These are phyloP conservation scores for Beauveria sp. DNA, from an alignment of 2,329 filamentous ascomycete genomes.

Conservation along the genomic window DNA sequence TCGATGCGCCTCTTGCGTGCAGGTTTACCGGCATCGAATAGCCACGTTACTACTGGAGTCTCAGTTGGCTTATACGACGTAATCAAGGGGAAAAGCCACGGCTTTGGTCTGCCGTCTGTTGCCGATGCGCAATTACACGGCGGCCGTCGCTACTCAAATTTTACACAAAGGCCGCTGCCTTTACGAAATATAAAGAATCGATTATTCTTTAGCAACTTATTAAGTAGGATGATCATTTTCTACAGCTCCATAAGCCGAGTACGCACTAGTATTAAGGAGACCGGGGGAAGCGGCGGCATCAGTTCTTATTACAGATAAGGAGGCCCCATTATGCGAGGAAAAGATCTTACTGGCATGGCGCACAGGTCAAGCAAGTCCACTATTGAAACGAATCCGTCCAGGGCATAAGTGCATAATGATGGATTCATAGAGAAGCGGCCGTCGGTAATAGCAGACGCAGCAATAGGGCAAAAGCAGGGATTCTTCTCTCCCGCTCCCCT, in stretches of 20 bases:
- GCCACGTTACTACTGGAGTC: no score
- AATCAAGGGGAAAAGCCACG: no score
- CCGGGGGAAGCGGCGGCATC: neutral
- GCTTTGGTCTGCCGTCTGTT: no score
- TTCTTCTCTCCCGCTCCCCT: neutral
- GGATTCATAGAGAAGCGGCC: neutral
- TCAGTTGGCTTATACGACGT: no score
- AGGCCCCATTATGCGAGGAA: neutral
- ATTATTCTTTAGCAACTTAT: no score
- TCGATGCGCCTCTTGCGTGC: no score
- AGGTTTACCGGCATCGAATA: no score
- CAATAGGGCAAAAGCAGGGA: neutral
- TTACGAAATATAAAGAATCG: no score
- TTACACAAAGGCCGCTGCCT: no score
- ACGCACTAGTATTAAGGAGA: neutral
- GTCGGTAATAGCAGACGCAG: neutral
- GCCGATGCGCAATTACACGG: no score
- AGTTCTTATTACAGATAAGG: neutral
- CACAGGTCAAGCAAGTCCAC: neutral
- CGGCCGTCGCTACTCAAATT: no score
- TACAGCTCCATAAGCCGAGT: neutral
- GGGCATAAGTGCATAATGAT: neutral
- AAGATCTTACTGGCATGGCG: neutral
- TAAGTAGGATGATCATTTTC: no score
- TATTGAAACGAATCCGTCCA: neutral